Percentiles rank a stretch among this genome's conserved stretches.
phyloP scores from a whole-genome alignment of 306 rosid genomes.

The Trifolium pratense region DNA sequence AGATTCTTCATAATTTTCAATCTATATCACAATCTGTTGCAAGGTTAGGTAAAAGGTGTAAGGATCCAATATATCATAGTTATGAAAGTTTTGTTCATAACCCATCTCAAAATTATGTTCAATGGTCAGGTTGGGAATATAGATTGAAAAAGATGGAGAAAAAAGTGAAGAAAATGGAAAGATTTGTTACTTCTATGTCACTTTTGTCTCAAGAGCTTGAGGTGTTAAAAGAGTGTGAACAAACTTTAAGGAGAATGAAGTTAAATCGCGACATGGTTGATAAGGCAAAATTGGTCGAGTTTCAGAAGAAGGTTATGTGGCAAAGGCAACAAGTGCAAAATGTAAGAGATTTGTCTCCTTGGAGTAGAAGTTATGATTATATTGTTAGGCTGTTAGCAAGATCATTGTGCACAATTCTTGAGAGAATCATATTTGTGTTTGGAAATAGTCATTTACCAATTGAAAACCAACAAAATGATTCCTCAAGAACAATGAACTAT shows the following conservation, averaged over 20 bases:
- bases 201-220: constrained; percentile 65
- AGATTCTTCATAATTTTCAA: constrained; percentile 61
- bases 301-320: constrained; percentile 63
- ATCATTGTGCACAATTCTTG: constrained; percentile 73
- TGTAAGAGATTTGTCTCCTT: constrained; percentile 67
- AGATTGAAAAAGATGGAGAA: constrained; percentile 82
- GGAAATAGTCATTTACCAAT: constrained; percentile 45
- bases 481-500: constrained; percentile 1
- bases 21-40: constrained; percentile 61
- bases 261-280: constrained; percentile 30
- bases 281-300: constrained; percentile 51
- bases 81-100: constrained; percentile 60
- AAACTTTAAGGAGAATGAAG: constrained; percentile 60
- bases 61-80: constrained; percentile 60
- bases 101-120: constrained; percentile 53
- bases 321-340: constrained; percentile 68
- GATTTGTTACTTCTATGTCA: constrained; percentile 58
- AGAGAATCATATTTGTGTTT: constrained; percentile 69
- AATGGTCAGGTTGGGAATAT: constrained; percentile 77
- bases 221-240: constrained; percentile 66
- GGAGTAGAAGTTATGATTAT: constrained; percentile 81
- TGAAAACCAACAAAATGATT: constrained; percentile 28
- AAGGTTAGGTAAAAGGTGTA: constrained; percentile 71
- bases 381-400: constrained; percentile 74
- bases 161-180: constrained; percentile 87